Evolutionary conservation across 106 monocot species (phyloP).

Genomic region (Acorus gramineus): DNA sequence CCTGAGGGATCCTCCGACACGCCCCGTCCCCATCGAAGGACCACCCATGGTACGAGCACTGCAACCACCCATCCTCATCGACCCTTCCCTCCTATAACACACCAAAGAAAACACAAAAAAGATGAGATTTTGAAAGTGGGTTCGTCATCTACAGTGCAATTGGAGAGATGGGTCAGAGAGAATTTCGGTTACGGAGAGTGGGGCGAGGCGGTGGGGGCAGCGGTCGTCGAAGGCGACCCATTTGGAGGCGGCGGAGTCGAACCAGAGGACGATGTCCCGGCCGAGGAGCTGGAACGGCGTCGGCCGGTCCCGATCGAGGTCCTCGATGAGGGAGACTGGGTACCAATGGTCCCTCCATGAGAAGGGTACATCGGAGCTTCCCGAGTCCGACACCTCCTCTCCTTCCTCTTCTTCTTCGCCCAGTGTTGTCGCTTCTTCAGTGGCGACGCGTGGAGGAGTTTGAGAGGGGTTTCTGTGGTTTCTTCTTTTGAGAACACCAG

Average conservation of each 20-base stretch:
- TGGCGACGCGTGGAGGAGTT: constrained; percentile 17
- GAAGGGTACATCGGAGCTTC: constrained; percentile 30
- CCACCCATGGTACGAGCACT: constrained; percentile 99
- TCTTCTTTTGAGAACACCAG: no score
- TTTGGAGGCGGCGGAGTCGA: constrained; percentile 52
- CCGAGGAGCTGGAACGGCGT: constrained; percentile 95
- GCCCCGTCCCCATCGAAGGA: constrained; percentile 73
- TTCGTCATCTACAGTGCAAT: background rate
- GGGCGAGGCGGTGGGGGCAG: constrained; percentile 95
- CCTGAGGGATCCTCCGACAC: constrained; percentile 79
- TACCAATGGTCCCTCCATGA: constrained; percentile 98
- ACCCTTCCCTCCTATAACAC: constrained; percentile 77
- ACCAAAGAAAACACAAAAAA: background rate
- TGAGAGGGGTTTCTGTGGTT: background rate
- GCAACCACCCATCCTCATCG: constrained; percentile 86
- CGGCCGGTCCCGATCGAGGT: constrained; percentile 62
- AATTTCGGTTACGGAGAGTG: constrained; percentile 57
- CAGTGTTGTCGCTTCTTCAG: constrained; percentile 6
- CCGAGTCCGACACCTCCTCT: constrained; percentile 14
- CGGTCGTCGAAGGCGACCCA: constrained; percentile 86
- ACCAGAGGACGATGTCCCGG: constrained; percentile 89
- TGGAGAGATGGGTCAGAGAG: background rate
- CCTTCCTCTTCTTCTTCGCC: constrained; percentile 8
- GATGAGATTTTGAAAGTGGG: background rate
- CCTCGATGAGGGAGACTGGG: constrained; percentile 82